These are phyloP conservation scores for Effrenium voratum DNA, from an alignment of 73 alveolate species.

Conservation along the genomic window DNA sequence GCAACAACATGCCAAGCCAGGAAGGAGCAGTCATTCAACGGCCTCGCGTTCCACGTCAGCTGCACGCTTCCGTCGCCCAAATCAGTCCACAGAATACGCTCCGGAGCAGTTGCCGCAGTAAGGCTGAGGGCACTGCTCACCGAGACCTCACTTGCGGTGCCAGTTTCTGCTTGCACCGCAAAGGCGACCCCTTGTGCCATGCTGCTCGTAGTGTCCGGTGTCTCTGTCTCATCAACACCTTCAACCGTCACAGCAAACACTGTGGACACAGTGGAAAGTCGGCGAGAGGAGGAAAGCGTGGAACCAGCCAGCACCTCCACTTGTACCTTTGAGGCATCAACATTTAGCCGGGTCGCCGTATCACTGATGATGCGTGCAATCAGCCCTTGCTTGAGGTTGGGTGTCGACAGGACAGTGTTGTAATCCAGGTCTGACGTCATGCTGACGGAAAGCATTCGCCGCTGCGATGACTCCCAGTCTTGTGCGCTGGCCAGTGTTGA, in stretches of 20 bases:
- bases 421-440: slow-evolving; percentile 16
- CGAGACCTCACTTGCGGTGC: not conserved
- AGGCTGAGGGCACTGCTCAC: slow-evolving; percentile 1
- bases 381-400: not conserved
- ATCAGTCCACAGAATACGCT: slow-evolving; percentile 6
- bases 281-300: not conserved
- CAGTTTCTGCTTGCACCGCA: slow-evolving; percentile 57
- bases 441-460: slow-evolving; percentile 40
- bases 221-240: no score
- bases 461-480: slow-evolving; percentile 36
- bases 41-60: slow-evolving; percentile 32
- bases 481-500: slow-evolving; percentile 35
- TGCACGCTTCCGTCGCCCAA: not conserved
- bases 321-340: not conserved
- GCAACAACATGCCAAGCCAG: slow-evolving; percentile 72
- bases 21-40: slow-evolving; percentile 66
- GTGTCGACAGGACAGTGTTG: not conserved
- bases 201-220: no score
- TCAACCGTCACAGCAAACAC: not conserved
- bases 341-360: not conserved
- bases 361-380: slow-evolving; percentile 9
- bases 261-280: not conserved
- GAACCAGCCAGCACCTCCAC: slow-evolving; percentile 44
- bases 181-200: slow-evolving; percentile 16
- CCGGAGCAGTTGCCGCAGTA: slow-evolving; percentile 44